Conservation (phyloP, 176 grass and related monocot genomes). For the barley (Hordeum vulgare) region MorexV3_pseudomolecules_assembly NC_058519.1:147430089-147430588, state of each 20-base stretch:
- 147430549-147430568: conserved; percentile 35
- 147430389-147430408: not conserved
- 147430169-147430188: not conserved
- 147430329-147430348: not conserved
- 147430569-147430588: conserved; percentile 41
- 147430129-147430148: too few relatives aligned
- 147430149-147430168: not conserved
- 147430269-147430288: not conserved
- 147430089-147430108: too few relatives aligned
- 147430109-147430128: too few relatives aligned
- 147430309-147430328: conserved; percentile 6
- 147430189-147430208: not conserved
- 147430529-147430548: conserved; percentile 19
- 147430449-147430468: not conserved
- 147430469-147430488: not conserved
- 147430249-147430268: conserved; percentile 8
- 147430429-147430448: not conserved
- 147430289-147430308: conserved; percentile 8
- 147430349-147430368: not conserved
- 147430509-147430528: too few relatives aligned
- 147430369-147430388: not conserved
- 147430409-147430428: not conserved
- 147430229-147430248: not conserved
- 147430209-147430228: not conserved
- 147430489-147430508: conserved; percentile 17